Conservation (phyloP, 139 green algal species). For the Tetraselmis chui region DNA sequence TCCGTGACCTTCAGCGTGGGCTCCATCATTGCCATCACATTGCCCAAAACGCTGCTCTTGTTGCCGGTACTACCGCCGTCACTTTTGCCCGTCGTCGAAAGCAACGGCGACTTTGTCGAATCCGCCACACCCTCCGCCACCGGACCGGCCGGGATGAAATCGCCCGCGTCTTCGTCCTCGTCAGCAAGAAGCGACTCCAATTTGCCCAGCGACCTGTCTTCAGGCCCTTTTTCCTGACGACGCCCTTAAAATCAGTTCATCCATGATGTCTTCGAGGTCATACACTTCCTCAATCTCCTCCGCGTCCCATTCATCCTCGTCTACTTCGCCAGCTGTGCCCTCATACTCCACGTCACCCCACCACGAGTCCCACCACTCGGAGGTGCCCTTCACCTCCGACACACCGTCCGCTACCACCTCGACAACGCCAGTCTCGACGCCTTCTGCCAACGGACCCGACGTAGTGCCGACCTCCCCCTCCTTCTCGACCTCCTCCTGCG, state of each 20-base stretch:
- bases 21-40: not conserved
- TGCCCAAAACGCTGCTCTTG: not conserved
- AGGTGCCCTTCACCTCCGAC: not conserved
- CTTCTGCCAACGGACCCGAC: not conserved
- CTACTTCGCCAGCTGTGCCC: not conserved
- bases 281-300: conserved; percentile 9
- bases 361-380: not conserved
- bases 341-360: not conserved
- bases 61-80: not conserved
- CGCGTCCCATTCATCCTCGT: not conserved
- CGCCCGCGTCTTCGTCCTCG: not conserved
- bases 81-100: not conserved
- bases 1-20: not conserved
- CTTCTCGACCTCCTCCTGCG: conserved; percentile 12
- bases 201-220: not conserved
- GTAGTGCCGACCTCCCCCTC: conserved; percentile 9
- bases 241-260: conserved; percentile 10
- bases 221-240: not conserved
- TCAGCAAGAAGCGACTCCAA: too few species aligned
- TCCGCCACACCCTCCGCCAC: not conserved
- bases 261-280: conserved; percentile 31
- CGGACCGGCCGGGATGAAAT: not conserved
- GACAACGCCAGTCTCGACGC: not conserved
- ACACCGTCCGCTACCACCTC: not conserved
- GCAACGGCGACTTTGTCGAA: not conserved